A percentile compares a stretch with the other conserved stretches of the same genome.
Evolutionary conservation across 441 rosid species (phyloP).

Genomic region (Codiaeum variegatum): DNA sequence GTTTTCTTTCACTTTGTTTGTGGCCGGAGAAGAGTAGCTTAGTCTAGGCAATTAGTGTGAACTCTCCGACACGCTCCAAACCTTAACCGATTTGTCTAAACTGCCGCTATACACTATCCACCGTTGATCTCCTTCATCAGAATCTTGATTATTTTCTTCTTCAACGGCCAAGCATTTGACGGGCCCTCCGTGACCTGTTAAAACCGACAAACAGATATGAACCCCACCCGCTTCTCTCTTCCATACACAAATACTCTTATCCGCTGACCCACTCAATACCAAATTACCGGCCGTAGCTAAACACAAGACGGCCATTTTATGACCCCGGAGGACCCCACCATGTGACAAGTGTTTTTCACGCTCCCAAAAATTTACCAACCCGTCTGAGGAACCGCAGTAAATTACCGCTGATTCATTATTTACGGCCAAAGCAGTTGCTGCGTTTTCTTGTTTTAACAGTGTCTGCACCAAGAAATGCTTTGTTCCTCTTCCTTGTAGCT

Average conservation of each 20-base stretch:
- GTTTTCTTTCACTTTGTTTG: background rate
- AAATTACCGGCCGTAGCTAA: constrained; percentile 60
- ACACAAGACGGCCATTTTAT: constrained; percentile 75
- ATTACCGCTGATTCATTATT: constrained; percentile 43
- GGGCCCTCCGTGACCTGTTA: constrained; percentile 77
- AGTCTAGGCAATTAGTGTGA: constrained; percentile 6
- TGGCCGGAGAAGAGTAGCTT: constrained; percentile 9
- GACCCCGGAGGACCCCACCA: constrained; percentile 74
- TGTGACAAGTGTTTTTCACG: constrained; percentile 56
- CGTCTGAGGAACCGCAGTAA: constrained; percentile 86
- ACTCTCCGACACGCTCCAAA: constrained; percentile 75
- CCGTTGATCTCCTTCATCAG: constrained; percentile 27
- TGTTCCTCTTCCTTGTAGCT: constrained; percentile 65
- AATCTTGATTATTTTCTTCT: constrained; percentile 30
- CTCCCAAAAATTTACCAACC: constrained; percentile 74
- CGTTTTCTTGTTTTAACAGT: constrained; percentile 67
- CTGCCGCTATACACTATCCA: constrained; percentile 92
- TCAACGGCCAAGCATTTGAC: constrained; percentile 83
- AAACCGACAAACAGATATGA: constrained; percentile 55
- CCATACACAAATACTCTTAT: constrained; percentile 80
- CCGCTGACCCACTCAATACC: constrained; percentile 84
- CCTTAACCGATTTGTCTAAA: constrained; percentile 74
- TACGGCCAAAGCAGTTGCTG: constrained; percentile 68
- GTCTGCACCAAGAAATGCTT: constrained; percentile 73
- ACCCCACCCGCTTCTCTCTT: constrained; percentile 43